A percentile compares a stretch with the other conserved stretches of the same genome.
These are phyloP conservation scores for Zygosaccharomyces pseudobailii DNA, from an alignment of 1,139 yeast genomes.

Conservation along the genomic window DNA sequence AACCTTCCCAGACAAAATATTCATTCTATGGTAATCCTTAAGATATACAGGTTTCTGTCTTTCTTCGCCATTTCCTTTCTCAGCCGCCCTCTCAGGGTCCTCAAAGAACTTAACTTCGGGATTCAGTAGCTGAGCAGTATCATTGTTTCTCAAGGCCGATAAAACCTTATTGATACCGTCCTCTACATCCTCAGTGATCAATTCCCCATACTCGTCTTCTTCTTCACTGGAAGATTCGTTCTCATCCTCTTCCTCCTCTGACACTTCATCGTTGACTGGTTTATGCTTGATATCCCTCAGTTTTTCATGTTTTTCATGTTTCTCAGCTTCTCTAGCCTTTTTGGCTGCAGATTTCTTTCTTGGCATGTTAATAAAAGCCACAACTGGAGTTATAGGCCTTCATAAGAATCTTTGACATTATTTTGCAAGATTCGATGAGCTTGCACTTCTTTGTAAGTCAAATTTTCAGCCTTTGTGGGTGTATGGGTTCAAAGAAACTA, in stretches of 20 bases:
- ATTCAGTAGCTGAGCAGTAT: conserved; percentile 57
- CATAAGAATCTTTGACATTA: not conserved
- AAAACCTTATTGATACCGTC: conserved; percentile 70
- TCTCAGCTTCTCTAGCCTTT: conserved; percentile 55
- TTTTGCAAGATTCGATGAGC: conserved; percentile 12
- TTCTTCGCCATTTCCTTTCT: conserved; percentile 28
- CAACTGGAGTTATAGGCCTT: not conserved
- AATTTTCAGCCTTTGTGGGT: conserved; percentile 4
- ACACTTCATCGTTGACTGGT: conserved; percentile 12
- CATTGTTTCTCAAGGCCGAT: conserved; percentile 62
- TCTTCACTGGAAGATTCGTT: conserved; percentile 50
- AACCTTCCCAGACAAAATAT: conserved; percentile 60
- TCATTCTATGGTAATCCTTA: conserved; percentile 89
- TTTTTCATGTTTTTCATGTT: conserved; percentile 23
- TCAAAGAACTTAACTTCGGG: conserved; percentile 67
- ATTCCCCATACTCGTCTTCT: conserved; percentile 90
- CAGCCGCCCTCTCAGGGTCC: conserved; percentile 46
- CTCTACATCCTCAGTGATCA: conserved; percentile 83
- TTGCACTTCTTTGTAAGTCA: conserved; percentile 1
- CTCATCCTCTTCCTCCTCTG: conserved; percentile 27
- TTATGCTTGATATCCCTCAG: conserved; percentile 5
- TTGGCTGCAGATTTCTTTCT: conserved; percentile 89
- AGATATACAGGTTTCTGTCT: conserved; percentile 76
- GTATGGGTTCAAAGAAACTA: conserved; percentile 4
- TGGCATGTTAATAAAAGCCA: conserved; percentile 48